A percentile compares a stretch with the other conserved stretches of the same genome.
These are phyloP conservation scores for Apophysomyces trapeziformis DNA, from an alignment of 371 early-diverging fungal species.

Conservation along the genomic window DNA sequence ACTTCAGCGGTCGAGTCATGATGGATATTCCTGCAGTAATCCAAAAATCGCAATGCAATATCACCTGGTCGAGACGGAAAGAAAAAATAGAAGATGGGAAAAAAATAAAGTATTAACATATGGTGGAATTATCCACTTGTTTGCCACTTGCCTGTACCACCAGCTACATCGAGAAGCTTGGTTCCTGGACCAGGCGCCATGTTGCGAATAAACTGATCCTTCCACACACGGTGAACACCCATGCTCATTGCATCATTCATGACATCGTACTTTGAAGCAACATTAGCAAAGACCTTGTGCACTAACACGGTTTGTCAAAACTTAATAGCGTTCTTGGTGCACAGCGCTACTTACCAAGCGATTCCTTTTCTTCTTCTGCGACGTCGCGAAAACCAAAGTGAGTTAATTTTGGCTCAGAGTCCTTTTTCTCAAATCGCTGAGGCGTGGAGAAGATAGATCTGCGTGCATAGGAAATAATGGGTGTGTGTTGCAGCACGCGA, in stretches of 20 bases:
- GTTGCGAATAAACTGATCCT: constrained; percentile 85
- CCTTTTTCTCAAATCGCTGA: not conserved
- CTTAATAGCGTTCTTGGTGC: not conserved
- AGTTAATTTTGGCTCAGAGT: constrained; percentile 48
- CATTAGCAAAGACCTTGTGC: constrained; percentile 88
- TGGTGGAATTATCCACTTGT: not conserved
- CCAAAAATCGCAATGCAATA: constrained; percentile 91
- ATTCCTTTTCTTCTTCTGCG: constrained; percentile 83
- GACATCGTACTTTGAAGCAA: constrained; percentile 92
- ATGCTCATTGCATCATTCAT: constrained; percentile 98
- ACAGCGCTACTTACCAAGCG: constrained; percentile 59
- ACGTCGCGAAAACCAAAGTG: constrained; percentile 95
- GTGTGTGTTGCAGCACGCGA: not conserved
- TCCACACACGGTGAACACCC: constrained; percentile 96
- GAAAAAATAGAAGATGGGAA: no score
- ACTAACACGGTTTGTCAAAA: constrained; percentile 52
- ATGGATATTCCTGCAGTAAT: constrained; percentile 76
- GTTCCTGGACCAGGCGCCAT: constrained; percentile 88
- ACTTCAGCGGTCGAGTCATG: constrained; percentile 73
- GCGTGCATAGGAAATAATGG: not conserved
- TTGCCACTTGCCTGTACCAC: constrained; percentile 84
- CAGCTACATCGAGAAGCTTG: constrained; percentile 94
- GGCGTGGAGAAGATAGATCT: not conserved
- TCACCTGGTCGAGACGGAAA: constrained; percentile 65
- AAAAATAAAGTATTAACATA: not conserved